Conservation (phyloP, 1,284 basidiomycete genomes). For the Ganoderma meredithae region DNA sequence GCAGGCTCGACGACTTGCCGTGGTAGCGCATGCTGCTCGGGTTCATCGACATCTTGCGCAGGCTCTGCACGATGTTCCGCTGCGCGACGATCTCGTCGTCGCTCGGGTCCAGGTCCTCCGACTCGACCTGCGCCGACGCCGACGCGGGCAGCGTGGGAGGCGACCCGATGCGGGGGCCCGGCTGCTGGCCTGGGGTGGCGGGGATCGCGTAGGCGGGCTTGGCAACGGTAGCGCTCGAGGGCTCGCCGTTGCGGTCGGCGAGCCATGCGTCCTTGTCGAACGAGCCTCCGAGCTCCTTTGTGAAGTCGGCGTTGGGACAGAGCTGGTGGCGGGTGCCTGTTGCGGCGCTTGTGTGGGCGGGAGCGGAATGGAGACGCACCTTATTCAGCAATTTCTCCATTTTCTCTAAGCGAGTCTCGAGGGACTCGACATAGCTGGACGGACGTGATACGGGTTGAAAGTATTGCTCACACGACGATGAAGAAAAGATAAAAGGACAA, state of each 20-base stretch:
- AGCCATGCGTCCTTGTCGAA: conserved; percentile 57
- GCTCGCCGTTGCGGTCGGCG: conserved; percentile 35
- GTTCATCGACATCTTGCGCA: conserved; percentile 40
- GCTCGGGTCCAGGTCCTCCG: conserved; percentile 46
- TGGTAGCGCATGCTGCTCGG: conserved; percentile 52
- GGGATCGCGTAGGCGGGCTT: conserved; percentile 27
- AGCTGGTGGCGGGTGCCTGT: conserved; percentile 43
- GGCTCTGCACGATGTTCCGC: conserved; percentile 38
- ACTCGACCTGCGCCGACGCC: conserved; percentile 27
- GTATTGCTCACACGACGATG: conserved; percentile 14
- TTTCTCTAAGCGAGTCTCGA: conserved; percentile 75
- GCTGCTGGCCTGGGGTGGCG: conserved; percentile 9
- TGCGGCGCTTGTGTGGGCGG: background rate
- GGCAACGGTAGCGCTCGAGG: conserved; percentile 18
- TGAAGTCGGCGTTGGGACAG: conserved; percentile 57
- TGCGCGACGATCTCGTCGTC: conserved; percentile 45
- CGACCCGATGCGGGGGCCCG: conserved; percentile 22
- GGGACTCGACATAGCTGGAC: conserved; percentile 70
- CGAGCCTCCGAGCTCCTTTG: conserved; percentile 54
- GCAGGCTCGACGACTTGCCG: conserved; percentile 60
- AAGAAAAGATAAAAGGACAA: conserved; percentile 16
- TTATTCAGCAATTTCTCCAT: conserved; percentile 73
- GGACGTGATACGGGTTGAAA: background rate
- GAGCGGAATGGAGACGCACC: conserved; percentile 46
- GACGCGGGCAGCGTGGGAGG: conserved; percentile 26